Conservation (phyloP, 768 basidiomycete genomes). For the Cubamyces lactineus region DNA sequence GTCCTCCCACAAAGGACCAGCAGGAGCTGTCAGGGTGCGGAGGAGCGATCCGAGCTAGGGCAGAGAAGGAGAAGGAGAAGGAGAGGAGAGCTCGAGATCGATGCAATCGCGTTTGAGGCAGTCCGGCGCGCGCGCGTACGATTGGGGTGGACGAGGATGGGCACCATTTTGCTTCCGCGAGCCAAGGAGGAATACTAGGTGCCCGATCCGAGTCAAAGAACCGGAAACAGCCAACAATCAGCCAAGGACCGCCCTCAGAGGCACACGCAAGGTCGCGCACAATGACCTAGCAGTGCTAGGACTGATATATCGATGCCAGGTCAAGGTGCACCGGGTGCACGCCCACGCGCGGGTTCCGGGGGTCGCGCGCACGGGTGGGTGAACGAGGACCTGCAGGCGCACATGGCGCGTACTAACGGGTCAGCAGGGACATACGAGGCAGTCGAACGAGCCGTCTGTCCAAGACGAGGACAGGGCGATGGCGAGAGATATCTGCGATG, state of each 20-base stretch:
- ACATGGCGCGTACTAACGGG: background rate
- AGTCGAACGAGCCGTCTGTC: background rate
- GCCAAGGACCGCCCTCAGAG: no score
- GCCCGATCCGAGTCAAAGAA: background rate
- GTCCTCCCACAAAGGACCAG: background rate
- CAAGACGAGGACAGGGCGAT: background rate
- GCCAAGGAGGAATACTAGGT: background rate
- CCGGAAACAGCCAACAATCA: no score
- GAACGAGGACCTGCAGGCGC: background rate
- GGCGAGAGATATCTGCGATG: background rate
- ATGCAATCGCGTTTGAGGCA: background rate
- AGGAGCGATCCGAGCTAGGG: background rate
- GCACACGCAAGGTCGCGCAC: no score
- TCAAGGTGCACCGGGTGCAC: no score
- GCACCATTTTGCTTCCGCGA: conserved; percentile 1
- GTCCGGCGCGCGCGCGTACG: background rate
- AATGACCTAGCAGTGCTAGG: no score
- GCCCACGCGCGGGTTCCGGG: background rate
- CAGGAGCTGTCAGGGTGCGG: background rate
- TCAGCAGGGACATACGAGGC: background rate
- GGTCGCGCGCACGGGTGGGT: background rate
- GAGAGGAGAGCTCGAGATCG: background rate
- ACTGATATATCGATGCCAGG: background rate
- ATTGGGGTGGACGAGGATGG: no score
- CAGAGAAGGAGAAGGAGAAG: no score